A percentile compares a stretch with the other conserved stretches of the same genome.
phyloP scores from a whole-genome alignment of 2,329 filamentous ascomycete species.

The Claviceps sp. region DNA sequence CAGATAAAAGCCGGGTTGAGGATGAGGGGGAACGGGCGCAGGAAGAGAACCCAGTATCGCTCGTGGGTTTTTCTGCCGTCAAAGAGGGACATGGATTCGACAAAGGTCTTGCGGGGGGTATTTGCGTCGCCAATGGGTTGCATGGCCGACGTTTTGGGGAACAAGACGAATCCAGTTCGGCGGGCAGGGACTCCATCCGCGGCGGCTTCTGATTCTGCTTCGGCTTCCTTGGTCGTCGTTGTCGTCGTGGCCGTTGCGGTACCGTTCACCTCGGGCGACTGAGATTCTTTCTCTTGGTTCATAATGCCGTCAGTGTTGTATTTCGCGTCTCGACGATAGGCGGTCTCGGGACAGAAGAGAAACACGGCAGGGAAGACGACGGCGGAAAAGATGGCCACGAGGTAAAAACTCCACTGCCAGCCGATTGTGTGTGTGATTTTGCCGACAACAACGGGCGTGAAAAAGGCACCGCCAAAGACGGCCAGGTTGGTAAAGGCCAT shows the following conservation, averaged over 20 bases:
- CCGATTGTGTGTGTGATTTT: constrained; percentile 64
- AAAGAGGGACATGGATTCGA: constrained; percentile 53
- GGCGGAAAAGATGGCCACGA: constrained; percentile 73
- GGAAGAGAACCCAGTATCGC: constrained; percentile 47
- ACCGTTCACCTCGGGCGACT: not conserved
- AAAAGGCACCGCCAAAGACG: constrained; percentile 43
- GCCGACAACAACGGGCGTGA: constrained; percentile 80
- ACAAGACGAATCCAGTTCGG: constrained; percentile 15
- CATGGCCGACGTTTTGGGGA: constrained; percentile 19
- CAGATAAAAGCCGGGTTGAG: constrained; percentile 77
- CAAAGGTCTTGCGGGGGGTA: constrained; percentile 43
- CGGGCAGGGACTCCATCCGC: constrained; percentile 3
- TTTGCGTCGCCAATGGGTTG: constrained; percentile 21
- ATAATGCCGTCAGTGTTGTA: constrained; percentile 43
- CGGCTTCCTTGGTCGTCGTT: not conserved
- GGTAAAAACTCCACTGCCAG: constrained; percentile 84
- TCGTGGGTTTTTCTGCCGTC: constrained; percentile 75
- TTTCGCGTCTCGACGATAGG: constrained; percentile 51
- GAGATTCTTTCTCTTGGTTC: constrained; percentile 15
- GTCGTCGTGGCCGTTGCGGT: not conserved
- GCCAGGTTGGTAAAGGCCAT: constrained; percentile 66
- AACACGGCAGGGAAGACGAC: constrained; percentile 57
- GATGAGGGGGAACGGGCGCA: constrained; percentile 73
- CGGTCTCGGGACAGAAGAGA: constrained; percentile 75
- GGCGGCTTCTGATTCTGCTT: not conserved